Conservation (phyloP, 495 filamentous ascomycete genomes). For the Pyrenula aspistea region DNA sequence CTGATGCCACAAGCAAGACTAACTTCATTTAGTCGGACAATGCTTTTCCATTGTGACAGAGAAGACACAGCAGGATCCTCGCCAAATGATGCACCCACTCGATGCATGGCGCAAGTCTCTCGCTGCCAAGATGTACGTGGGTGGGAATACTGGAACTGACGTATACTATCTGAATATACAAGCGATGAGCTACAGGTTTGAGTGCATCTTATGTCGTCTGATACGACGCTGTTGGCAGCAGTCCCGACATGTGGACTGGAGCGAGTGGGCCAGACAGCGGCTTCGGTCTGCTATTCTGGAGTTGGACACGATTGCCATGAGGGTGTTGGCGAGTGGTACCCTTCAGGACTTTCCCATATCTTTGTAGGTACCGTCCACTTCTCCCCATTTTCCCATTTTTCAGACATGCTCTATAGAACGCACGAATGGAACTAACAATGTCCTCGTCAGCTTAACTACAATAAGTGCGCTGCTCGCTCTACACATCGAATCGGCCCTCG, state of each 20-base stretch:
- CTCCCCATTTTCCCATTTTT: neutral
- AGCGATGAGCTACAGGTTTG: conserved; percentile 9
- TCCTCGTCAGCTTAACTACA: conserved; percentile 3
- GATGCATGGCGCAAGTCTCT: conserved; percentile 7
- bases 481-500: conserved; percentile 10
- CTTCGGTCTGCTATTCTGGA: conserved; percentile 8
- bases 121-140: conserved; percentile 7
- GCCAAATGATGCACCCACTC: conserved; percentile 8
- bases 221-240: conserved; percentile 5
- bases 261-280: conserved; percentile 6
- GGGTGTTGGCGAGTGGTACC: conserved; percentile 7
- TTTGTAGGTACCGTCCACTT: conserved; percentile 3
- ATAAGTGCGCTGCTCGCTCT: conserved; percentile 10
- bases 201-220: conserved; percentile 8
- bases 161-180: conserved; percentile 8
- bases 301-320: conserved; percentile 7
- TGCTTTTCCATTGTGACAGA: conserved; percentile 3
- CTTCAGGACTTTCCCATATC: conserved; percentile 8
- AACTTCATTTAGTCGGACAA: neutral
- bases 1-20: neutral
- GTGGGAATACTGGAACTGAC: conserved; percentile 6
- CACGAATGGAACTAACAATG: neutral
- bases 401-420: neutral
- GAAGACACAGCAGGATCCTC: conserved; percentile 6
- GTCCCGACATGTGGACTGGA: conserved; percentile 4